phyloP scores from a whole-genome alignment of 2,329 filamentous ascomycete species.

The Stachybotrys chartarum region DNA sequence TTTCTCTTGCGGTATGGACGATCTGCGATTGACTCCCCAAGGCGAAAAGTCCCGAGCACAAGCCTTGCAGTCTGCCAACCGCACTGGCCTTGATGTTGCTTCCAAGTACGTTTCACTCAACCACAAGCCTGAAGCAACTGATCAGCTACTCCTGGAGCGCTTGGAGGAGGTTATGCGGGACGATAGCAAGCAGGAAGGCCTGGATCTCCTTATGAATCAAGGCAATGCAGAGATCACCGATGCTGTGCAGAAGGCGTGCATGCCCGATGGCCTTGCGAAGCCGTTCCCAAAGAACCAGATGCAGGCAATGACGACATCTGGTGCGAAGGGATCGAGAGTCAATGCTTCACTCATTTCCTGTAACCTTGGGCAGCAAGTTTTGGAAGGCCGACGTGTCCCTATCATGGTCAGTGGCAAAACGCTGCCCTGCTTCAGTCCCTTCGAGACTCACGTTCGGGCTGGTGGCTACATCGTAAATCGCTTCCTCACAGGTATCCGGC shows the following conservation, averaged over 20 bases:
- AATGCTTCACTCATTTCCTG: constrained; percentile 98
- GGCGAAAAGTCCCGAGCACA: constrained; percentile 68
- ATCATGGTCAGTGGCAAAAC: constrained; percentile 98
- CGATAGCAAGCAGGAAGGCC: constrained; percentile 78
- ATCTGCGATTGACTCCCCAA: constrained; percentile 74
- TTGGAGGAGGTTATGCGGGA: constrained; percentile 88
- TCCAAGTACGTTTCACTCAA: constrained; percentile 82
- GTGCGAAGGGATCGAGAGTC: constrained; percentile 86
- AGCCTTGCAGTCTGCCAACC: constrained; percentile 59
- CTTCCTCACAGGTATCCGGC: constrained; percentile 95
- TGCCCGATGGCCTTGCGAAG: constrained; percentile 79
- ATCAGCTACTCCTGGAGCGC: constrained; percentile 66
- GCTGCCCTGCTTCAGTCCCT: constrained; percentile 86
- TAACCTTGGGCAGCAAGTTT: constrained; percentile 91
- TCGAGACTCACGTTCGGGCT: constrained; percentile 80
- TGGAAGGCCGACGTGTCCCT: constrained; percentile 91
- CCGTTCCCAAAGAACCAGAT: constrained; percentile 96
- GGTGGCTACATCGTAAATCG: constrained; percentile 92
- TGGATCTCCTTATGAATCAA: constrained; percentile 83
- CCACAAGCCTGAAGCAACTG: constrained; percentile 53
- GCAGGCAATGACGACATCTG: constrained; percentile 97
- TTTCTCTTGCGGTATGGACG: constrained; percentile 96
- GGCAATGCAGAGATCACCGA: constrained; percentile 65
- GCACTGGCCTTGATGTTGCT: constrained; percentile 71
- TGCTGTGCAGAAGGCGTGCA: constrained; percentile 67